These are phyloP conservation scores for Puya raimondii DNA, from an alignment of 176 grass and related monocot species.

Conservation along the genomic window DNA sequence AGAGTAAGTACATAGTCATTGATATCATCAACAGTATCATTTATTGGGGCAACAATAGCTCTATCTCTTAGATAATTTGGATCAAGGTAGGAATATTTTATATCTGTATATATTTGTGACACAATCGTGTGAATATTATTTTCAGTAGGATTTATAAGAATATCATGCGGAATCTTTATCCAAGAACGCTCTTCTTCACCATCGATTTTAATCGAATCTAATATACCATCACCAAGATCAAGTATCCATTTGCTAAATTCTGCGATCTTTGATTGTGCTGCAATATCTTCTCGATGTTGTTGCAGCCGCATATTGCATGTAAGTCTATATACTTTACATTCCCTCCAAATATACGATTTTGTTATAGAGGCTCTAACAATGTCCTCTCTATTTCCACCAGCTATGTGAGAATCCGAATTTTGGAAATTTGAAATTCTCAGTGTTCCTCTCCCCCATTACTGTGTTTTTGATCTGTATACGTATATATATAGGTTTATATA, in stretches of 20 bases:
- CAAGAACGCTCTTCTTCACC: not conserved
- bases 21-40: constrained; percentile 1
- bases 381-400: no score
- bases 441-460: no score
- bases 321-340: not conserved
- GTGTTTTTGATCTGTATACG: no score
- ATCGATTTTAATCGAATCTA: no score
- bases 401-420: no score
- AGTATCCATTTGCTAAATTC: not conserved
- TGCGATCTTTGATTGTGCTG: not conserved
- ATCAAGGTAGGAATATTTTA: accelerated
- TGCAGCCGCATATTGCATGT: not conserved
- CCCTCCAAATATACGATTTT: no score
- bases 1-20: not conserved
- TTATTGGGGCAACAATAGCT: constrained; percentile 11
- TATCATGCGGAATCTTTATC: not conserved
- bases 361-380: no score
- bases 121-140: not conserved
- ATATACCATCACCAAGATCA: not conserved
- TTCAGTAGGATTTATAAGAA: not conserved
- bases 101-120: not conserved
- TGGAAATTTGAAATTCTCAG: no score
- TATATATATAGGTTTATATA: no score
- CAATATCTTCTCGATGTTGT: no score
- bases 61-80: not conserved